Evolutionary conservation across 441 rosid genomes (phyloP), one percentile per base, ranked within the genome.

Genomic region (Hura crepitans): DNA sequence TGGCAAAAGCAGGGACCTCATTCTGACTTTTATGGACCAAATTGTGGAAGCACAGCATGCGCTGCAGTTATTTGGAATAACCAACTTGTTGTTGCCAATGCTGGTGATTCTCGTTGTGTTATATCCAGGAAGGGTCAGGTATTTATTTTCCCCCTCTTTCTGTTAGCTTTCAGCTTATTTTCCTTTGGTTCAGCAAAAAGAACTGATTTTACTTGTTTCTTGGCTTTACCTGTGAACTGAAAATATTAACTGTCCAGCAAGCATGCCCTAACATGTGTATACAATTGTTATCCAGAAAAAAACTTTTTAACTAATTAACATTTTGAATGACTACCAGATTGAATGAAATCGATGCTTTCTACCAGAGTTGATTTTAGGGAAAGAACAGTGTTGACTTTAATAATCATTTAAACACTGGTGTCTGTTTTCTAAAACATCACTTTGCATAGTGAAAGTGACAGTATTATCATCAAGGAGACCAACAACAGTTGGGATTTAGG

Each of bases 81-180:
- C 74, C 92, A 86, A 73, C 87, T 92, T 46, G 42, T 84, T 72
- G 93, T 89, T 63, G 95, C 95, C 67, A 92, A 92, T 85, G 98
- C 95, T 50, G 98, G 96, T 55, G 98, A 92, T 80, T 92, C 98
- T 69, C 93, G 98, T 50, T 90, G 96, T 58, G 93, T 92, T 66
- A 76, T 92, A 78, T 90, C 90, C 39, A 80, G 93, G 80, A 90
- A 87, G 80, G 95, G 96, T 59, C 95, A 85, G 96, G 98, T 93
- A 89, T 58, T 65, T 25, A 35, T 0, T 50, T 62, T 65, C 33
- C 7, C 14, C 37, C 49, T 28, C 42, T 25, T 28, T 23, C 65
- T 30, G 7, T 54, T 25, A 30, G 20, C 51, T 39, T 71, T 53
- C 42, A 30, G 59, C 22, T 68, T 14, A 14, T 43, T 20, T 20